A percentile compares a stretch with the other conserved stretches of the same genome.
phyloP scores from a whole-genome alignment of 768 basidiomycete genomes.

The Psilocybe tampanensis region DNA sequence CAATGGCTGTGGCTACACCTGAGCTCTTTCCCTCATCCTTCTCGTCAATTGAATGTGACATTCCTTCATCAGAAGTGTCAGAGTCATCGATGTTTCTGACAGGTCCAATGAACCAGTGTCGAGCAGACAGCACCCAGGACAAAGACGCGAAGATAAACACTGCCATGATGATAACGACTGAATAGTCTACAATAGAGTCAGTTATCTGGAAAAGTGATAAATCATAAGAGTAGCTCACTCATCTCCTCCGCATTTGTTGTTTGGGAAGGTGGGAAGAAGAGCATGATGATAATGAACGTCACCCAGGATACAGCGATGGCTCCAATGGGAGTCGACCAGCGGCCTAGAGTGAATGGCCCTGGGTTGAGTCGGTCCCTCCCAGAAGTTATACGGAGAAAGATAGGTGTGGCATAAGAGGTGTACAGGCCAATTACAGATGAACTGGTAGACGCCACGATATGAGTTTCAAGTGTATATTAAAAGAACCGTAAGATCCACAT shows the following conservation, averaged over 20 bases:
- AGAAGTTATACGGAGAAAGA: slow-evolving; percentile 72
- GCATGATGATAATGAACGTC: slow-evolving; percentile 56
- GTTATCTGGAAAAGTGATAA: background rate
- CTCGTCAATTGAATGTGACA: background rate
- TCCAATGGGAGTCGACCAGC: slow-evolving; percentile 62
- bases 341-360: slow-evolving; percentile 63
- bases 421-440: slow-evolving; percentile 75
- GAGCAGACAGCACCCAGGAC: slow-evolving; percentile 70
- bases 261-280: slow-evolving; percentile 57
- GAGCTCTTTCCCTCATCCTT: too few species aligned
- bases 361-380: slow-evolving; percentile 59
- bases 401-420: slow-evolving; percentile 66
- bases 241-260: slow-evolving; percentile 44
- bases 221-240: slow-evolving; percentile 48
- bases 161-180: slow-evolving; percentile 63
- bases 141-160: slow-evolving; percentile 66
- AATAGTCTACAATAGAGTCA: slow-evolving; percentile 51
- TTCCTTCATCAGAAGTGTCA: slow-evolving; percentile 4
- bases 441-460: slow-evolving; percentile 31
- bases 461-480: background rate
- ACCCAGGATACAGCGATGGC: slow-evolving; percentile 69
- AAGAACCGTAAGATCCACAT: slow-evolving; percentile 14
- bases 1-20: too few species aligned
- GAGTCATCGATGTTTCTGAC: slow-evolving; percentile 48
- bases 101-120: slow-evolving; percentile 73